phyloP scores from a whole-genome alignment of 2,329 filamentous ascomycete genomes.

The Periconia sp. region DNA sequence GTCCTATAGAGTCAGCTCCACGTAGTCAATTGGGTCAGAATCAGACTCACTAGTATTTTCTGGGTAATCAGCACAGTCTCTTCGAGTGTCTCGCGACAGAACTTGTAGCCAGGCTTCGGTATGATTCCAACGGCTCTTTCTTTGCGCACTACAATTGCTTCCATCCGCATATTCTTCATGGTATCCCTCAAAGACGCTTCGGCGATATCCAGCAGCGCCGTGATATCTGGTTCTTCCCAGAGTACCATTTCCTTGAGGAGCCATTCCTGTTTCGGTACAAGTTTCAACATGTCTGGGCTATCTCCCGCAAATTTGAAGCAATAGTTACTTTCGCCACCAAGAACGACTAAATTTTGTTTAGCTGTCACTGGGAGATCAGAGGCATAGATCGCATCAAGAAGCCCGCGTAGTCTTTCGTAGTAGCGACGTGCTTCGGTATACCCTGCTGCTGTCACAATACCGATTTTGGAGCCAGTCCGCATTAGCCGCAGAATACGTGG shows the following conservation, averaged over 20 bases:
- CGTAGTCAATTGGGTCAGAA: not conserved
- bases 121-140: constrained; percentile 69
- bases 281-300: constrained; percentile 70
- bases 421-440: constrained; percentile 89
- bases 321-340: constrained; percentile 96
- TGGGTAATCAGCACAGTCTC: constrained; percentile 95
- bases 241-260: constrained; percentile 77
- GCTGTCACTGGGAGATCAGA: constrained; percentile 68
- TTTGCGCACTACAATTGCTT: constrained; percentile 83
- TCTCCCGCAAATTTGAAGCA: constrained; percentile 78
- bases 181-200: constrained; percentile 85
- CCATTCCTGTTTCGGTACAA: constrained; percentile 71
- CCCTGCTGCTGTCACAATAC: constrained; percentile 95
- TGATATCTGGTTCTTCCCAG: constrained; percentile 80
- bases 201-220: constrained; percentile 82
- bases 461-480: constrained; percentile 78
- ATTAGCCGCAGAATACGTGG: constrained; percentile 72
- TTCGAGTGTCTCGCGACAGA: constrained; percentile 87
- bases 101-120: constrained; percentile 65
- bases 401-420: constrained; percentile 82
- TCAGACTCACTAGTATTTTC: constrained; percentile 69
- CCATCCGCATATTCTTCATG: constrained; percentile 77
- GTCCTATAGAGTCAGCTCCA: constrained; percentile 57
- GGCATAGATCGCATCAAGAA: constrained; percentile 78
- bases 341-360: constrained; percentile 82